Evolutionary conservation across 1,284 basidiomycete genomes (phyloP).

Genomic region (Farysia itapuensis): DNA sequence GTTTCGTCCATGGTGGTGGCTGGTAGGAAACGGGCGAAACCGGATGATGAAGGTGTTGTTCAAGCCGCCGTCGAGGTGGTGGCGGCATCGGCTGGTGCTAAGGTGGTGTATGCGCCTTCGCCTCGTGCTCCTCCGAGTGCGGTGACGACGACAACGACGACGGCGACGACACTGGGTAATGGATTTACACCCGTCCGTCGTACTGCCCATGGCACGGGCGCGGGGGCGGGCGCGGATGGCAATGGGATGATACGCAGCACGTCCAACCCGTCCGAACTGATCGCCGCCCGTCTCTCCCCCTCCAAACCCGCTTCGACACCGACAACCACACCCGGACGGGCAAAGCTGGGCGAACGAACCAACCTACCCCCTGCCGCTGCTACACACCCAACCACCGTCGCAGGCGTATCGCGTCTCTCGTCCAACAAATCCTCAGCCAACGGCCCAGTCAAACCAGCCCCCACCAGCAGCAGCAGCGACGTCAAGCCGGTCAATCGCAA

Average conservation of each 20-base stretch:
- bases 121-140: neutral
- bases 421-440: neutral
- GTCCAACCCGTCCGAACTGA: conserved; percentile 25
- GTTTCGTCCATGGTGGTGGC: no score
- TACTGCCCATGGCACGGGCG: no score
- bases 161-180: no score
- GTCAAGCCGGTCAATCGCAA: no score
- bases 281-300: conserved; percentile 6
- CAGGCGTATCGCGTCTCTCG: neutral
- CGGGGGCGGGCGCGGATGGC: no score
- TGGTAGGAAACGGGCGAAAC: conserved; percentile 16
- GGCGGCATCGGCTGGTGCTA: no score
- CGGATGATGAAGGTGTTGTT: conserved; percentile 1
- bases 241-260: conserved; percentile 14
- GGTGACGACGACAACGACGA: no score
- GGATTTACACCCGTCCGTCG: conserved; percentile 21
- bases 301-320: conserved; percentile 7
- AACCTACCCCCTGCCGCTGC: neutral
- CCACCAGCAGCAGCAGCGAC: neutral
- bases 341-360: neutral
- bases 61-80: neutral
- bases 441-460: neutral
- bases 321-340: neutral
- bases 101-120: conserved; percentile 11
- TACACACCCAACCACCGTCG: no score